These are phyloP conservation scores for Aurantiochytrium sp. DNA, from an alignment of 108 stramenopile genomes.

Conservation along the genomic window DNA sequence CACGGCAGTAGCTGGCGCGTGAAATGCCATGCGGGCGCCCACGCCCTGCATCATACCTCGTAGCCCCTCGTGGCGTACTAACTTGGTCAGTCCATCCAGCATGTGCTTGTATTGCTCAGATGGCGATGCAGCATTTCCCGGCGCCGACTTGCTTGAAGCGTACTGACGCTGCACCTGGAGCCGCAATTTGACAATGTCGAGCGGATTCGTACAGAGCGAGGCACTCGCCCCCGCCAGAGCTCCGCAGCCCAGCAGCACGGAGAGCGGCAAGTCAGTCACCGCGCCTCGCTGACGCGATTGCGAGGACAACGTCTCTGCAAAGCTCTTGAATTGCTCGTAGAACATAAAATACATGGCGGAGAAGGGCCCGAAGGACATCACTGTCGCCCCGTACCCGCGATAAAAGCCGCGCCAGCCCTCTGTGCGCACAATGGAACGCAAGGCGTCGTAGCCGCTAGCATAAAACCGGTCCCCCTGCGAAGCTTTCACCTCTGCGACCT, in stretches of 20 bases:
- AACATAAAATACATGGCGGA: slow-evolving; percentile 89
- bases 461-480: slow-evolving; percentile 38
- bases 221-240: slow-evolving; percentile 77
- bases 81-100: slow-evolving; percentile 59
- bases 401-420: slow-evolving; percentile 86
- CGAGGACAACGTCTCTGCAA: background rate
- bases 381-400: slow-evolving; percentile 81
- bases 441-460: slow-evolving; percentile 66
- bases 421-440: slow-evolving; percentile 52
- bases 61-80: slow-evolving; percentile 58
- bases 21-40: slow-evolving; percentile 80
- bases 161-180: slow-evolving; percentile 69
- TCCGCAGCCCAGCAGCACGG: slow-evolving; percentile 60
- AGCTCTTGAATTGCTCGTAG: slow-evolving; percentile 76
- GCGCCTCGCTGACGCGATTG: background rate
- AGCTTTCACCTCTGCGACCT: background rate
- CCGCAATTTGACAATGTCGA: slow-evolving; percentile 91
- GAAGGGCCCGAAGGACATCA: slow-evolving; percentile 88
- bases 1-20: slow-evolving; percentile 80
- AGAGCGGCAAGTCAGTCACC: slow-evolving; percentile 43
- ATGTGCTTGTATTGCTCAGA: slow-evolving; percentile 47
- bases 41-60: slow-evolving; percentile 82
- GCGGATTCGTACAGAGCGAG: slow-evolving; percentile 83
- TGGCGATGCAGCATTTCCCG: background rate
- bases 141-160: background rate